Conservation (phyloP, 805 yeast genomes). For the Lipomyces sp. region DNA sequence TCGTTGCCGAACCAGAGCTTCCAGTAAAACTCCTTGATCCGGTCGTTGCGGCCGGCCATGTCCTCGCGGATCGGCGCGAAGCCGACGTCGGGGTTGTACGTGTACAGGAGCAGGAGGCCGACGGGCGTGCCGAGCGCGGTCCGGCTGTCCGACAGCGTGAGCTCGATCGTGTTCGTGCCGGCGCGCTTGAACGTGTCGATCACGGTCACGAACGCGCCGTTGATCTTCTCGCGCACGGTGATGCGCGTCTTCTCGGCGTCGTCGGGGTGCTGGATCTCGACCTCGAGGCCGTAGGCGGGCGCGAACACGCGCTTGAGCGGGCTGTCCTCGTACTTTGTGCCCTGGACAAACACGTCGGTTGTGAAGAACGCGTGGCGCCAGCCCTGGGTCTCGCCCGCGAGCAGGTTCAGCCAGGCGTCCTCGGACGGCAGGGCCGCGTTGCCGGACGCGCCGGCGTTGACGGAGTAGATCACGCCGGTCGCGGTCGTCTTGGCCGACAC, state of each 20-base stretch:
- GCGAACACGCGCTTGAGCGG: slow-evolving; percentile 77
- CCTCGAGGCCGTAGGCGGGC: slow-evolving; percentile 64
- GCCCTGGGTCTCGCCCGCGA: slow-evolving; percentile 73
- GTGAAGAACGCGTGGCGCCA: slow-evolving; percentile 93
- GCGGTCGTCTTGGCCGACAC: slow-evolving; percentile 33
- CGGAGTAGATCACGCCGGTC: slow-evolving; percentile 7
- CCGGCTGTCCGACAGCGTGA: slow-evolving; percentile 82
- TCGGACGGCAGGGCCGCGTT: slow-evolving; percentile 39
- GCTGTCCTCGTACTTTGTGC: slow-evolving; percentile 70
- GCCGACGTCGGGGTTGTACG: slow-evolving; percentile 81
- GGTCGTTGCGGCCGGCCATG: slow-evolving; percentile 82
- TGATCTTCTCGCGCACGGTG: slow-evolving; percentile 64
- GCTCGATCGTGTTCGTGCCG: slow-evolving; percentile 54
- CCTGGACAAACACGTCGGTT: slow-evolving; percentile 79
- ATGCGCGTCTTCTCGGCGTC: slow-evolving; percentile 56
- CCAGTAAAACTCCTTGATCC: slow-evolving; percentile 98
- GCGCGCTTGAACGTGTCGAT: slow-evolving; percentile 54
- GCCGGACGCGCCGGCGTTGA: slow-evolving; percentile 30
- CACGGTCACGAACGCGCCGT: slow-evolving; percentile 60
- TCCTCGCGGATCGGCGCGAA: slow-evolving; percentile 91
- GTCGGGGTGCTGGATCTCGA: slow-evolving; percentile 55
- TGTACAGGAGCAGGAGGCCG: slow-evolving; percentile 72
- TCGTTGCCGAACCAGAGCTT: slow-evolving; percentile 82
- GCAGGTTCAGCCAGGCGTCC: slow-evolving; percentile 67
- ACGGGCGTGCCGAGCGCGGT: slow-evolving; percentile 73